A percentile compares a stretch with the other conserved stretches of the same genome.
Evolutionary conservation across 176 grass and related monocot genomes (phyloP).

Genomic region (Otatea glauca): DNA sequence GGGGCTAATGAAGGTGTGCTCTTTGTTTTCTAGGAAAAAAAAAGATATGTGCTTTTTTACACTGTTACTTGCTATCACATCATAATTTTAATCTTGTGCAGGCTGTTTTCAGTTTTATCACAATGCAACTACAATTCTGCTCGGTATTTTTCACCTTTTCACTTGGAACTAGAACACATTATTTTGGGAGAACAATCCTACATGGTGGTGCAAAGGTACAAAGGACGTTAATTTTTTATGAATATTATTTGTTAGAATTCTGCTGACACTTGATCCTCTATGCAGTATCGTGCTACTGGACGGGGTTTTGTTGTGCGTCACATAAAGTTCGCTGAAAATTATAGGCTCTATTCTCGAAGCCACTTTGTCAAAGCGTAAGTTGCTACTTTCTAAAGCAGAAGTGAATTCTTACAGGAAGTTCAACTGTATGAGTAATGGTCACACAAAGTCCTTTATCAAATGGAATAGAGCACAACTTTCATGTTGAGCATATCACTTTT

Average conservation of each 20-base stretch:
- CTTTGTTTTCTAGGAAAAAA: background rate
- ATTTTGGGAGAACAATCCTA: conserved; percentile 98
- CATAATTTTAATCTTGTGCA: conserved; percentile 46
- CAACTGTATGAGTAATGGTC: background rate
- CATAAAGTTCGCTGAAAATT: conserved; percentile 96
- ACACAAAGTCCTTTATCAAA: background rate
- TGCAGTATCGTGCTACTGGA: conserved; percentile 91
- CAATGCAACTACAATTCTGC: conserved; percentile 95
- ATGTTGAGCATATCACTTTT: conserved; percentile 9
- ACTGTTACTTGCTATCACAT: background rate
- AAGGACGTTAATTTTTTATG: background rate
- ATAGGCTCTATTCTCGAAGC: conserved; percentile 90
- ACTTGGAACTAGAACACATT: conserved; percentile 96
- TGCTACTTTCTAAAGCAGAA: conserved; percentile 39
- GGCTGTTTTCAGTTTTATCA: conserved; percentile 90
- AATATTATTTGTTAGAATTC: conserved; percentile 31
- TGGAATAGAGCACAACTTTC: background rate
- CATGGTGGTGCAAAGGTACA: conserved; percentile 94
- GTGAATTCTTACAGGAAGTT: conserved; percentile 4
- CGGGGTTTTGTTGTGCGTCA: conserved; percentile 97
- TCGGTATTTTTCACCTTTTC: conserved; percentile 98
- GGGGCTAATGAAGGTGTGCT: conserved; percentile 75
- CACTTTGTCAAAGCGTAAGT: conserved; percentile 99
- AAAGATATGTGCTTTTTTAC: conserved; percentile 3
- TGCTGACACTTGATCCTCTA: conserved; percentile 33